Base-by-base conservation (phyloP, 441 rosid species). In the Brassica balearica region DNA sequence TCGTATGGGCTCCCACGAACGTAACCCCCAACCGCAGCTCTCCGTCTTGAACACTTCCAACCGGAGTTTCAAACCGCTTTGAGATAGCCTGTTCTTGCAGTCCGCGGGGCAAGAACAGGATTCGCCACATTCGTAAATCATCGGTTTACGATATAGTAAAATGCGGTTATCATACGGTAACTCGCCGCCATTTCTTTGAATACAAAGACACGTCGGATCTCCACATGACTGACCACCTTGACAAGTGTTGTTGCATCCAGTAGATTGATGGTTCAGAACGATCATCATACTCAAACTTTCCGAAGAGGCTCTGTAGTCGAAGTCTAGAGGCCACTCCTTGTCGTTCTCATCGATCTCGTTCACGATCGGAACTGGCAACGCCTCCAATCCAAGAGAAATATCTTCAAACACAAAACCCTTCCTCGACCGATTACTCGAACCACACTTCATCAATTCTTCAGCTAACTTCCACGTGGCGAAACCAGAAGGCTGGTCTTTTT, bases 401-500 rank as follows among this genome's bases (percentile, higher is more conserved):
- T 87, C 88, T 6, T 69, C 48, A 56, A 79, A 51, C 29, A 82
- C 32, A 51, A 80, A 65, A 62, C 86, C 51, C 4, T 65, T 65
- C 17, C 25, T 65, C 0, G 25, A 15, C 29, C 20, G 11, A 27
- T 25, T 4, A 59, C 2, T 48, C 8, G 74, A 2, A 58, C 83
- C 83, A 19, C 71, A 83, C 0, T 17, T 55, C 62, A 75, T 88
- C 94, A 87, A 84, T n/a, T 66, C 80, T 71, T 83, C 88, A 76
- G 85, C 79, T 5, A 80, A 71, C 81, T 88, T 86, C 98, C 96
- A 94, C 2, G 71, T 59, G 1, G 80, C 48, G 71, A 83, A 94
- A 34, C 88, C 93, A 46, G 51, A 67, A 19, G 89, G 85, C 79
- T 92, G 95, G 23, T 89, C 90, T 4, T 86, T 88, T 68, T 83